Percentiles rank a stretch among this genome's conserved stretches.
Conservation (phyloP, 2,329 filamentous ascomycete species). For the Calonectria pteridis region DNA sequence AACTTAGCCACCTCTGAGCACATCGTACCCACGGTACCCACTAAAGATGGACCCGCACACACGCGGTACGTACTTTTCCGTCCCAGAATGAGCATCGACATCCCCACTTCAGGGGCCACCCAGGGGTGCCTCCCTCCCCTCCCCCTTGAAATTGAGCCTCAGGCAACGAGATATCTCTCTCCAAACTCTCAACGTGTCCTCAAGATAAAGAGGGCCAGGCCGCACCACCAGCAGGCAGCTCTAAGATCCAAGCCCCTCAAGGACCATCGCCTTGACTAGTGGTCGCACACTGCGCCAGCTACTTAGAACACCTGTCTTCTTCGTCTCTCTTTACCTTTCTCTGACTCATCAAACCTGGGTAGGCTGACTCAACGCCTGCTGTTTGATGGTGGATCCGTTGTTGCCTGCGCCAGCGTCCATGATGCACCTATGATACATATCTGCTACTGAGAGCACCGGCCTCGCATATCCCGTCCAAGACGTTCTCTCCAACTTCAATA, state of each 20-base stretch:
- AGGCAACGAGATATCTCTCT: conserved; percentile 40
- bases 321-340: conserved; percentile 32
- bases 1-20: conserved; percentile 19
- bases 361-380: conserved; percentile 42
- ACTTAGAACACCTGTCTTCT: conserved; percentile 46
- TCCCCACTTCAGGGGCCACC: conserved; percentile 19
- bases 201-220: conserved; percentile 51
- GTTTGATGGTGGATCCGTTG: conserved; percentile 30
- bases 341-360: conserved; percentile 39
- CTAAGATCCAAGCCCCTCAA: conserved; percentile 28
- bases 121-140: conserved; percentile 18
- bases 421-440: conserved; percentile 23
- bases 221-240: conserved; percentile 31
- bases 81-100: conserved; percentile 13
- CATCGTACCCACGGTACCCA: conserved; percentile 19
- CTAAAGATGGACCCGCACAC: not conserved
- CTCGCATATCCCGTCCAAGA: conserved; percentile 12
- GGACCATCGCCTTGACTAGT: conserved; percentile 29
- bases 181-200: conserved; percentile 48
- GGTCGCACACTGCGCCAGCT: conserved; percentile 31
- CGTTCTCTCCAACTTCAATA: conserved; percentile 28
- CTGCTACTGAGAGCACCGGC: conserved; percentile 19
- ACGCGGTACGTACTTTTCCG: conserved; percentile 14
- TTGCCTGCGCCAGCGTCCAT: conserved; percentile 26
- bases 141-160: conserved; percentile 44